A percentile compares a stretch with the other conserved stretches of the same genome.
Evolutionary conservation across 2,329 filamentous ascomycete species (phyloP).

Genomic region (Phaeosphaeriaceae sp.): DNA sequence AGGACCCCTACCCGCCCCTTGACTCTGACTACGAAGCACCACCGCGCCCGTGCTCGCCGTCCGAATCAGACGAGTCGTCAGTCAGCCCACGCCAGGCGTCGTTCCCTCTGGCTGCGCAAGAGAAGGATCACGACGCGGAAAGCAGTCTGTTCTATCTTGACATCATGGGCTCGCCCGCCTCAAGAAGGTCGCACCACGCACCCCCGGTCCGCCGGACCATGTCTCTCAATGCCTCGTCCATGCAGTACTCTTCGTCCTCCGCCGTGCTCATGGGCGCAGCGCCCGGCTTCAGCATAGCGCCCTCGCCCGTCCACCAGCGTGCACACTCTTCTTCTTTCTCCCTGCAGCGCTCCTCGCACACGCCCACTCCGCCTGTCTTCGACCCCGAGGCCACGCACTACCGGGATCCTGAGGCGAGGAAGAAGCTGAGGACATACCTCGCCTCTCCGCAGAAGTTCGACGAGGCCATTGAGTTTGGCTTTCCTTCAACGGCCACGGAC

Average conservation of each 20-base stretch:
- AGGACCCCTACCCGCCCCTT: slow-evolving; percentile 7
- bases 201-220: slow-evolving; percentile 64
- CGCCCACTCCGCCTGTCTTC: slow-evolving; percentile 37
- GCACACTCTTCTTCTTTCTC: slow-evolving; percentile 38
- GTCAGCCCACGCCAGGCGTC: slow-evolving; percentile 25
- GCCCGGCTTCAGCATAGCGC: slow-evolving; percentile 34
- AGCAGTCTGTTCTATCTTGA: slow-evolving; percentile 36
- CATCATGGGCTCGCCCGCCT: slow-evolving; percentile 29
- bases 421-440: slow-evolving; percentile 85
- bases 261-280: slow-evolving; percentile 54
- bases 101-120: slow-evolving; percentile 12
- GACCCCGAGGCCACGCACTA: slow-evolving; percentile 83
- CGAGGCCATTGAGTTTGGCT: slow-evolving; percentile 92
- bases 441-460: slow-evolving; percentile 94
- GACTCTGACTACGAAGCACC: not conserved
- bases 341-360: slow-evolving; percentile 36
- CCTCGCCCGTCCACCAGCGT: slow-evolving; percentile 39
- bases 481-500: slow-evolving; percentile 64
- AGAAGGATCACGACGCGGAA: slow-evolving; percentile 25
- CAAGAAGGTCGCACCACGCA: slow-evolving; percentile 25
- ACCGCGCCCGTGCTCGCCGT: slow-evolving; percentile 15
- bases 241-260: slow-evolving; percentile 61
- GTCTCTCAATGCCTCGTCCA: slow-evolving; percentile 72
- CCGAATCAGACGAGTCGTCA: slow-evolving; percentile 18
- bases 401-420: slow-evolving; percentile 84